phyloP scores from a whole-genome alignment of 768 basidiomycete genomes.

The Amanita exitialis region DNA sequence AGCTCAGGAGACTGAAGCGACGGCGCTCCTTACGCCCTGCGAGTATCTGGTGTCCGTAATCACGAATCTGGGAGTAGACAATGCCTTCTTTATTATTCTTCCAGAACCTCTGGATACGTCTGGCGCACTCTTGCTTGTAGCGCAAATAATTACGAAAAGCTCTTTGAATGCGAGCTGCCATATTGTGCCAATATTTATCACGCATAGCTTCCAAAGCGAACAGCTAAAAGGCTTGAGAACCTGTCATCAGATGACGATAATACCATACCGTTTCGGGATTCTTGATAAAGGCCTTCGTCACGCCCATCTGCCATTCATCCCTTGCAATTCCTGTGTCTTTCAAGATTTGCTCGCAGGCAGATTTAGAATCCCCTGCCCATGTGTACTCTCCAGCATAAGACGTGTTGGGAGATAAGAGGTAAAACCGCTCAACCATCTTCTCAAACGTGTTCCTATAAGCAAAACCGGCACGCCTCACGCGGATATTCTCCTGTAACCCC shows the following conservation, averaged over 20 bases:
- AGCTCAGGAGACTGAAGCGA: conserved; percentile 87
- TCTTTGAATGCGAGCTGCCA: conserved; percentile 94
- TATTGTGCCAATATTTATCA: conserved; percentile 99
- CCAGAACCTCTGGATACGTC: conserved; percentile 96
- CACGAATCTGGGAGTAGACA: conserved; percentile 82
- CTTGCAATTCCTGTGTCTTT: conserved; percentile 91
- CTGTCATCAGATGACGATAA: not conserved
- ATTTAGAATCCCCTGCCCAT: conserved; percentile 85
- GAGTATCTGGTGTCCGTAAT: conserved; percentile 89
- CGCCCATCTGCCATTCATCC: conserved; percentile 99
- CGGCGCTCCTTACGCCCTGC: conserved; percentile 89
- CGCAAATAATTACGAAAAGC: conserved; percentile 95
- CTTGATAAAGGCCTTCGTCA: conserved; percentile 98
- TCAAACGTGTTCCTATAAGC: conserved; percentile 98
- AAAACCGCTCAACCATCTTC: conserved; percentile 98
- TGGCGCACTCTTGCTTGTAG: conserved; percentile 91
- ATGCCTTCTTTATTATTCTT: conserved; percentile 94
- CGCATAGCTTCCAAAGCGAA: conserved; percentile 99
- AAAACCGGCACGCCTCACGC: conserved; percentile 94
- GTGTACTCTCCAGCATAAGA: conserved; percentile 99
- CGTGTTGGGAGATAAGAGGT: conserved; percentile 87
- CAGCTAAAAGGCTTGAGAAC: conserved; percentile 39
- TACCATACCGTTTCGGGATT: conserved; percentile 87
- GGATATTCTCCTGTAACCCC: conserved; percentile 96
- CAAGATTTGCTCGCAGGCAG: conserved; percentile 88